These are phyloP conservation scores for Solanum appendiculatum DNA, from an alignment of 257 asterid species.

Conservation along the genomic window DNA sequence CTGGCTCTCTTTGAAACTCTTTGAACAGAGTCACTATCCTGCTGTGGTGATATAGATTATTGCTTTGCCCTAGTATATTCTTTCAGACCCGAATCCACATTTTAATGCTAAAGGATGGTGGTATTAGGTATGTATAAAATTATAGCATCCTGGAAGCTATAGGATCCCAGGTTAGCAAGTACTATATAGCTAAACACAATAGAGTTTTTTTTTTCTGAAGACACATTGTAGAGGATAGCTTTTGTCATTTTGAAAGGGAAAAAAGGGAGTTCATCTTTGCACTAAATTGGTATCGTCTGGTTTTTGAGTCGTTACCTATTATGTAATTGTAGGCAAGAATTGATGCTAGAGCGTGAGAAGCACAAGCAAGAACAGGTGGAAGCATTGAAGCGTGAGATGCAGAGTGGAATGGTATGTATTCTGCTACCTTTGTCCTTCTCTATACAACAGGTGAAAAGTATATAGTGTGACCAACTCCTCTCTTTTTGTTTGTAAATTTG, in stretches of 20 bases:
- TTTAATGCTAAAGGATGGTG: neutral
- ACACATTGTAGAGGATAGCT: neutral
- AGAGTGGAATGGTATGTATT: conserved; percentile 74
- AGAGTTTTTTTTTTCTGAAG: neutral
- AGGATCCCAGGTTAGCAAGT: neutral
- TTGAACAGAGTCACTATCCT: neutral
- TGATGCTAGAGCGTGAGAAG: conserved; percentile 67
- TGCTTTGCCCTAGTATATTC: neutral
- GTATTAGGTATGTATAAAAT: neutral
- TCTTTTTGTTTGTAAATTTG: neutral
- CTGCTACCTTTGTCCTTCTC: neutral
- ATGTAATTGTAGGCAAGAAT: conserved; percentile 56
- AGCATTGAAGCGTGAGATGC: conserved; percentile 69
- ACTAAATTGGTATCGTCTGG: neutral
- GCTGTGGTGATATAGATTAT: neutral
- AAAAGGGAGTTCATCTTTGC: neutral
- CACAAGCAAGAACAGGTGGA: conserved; percentile 74
- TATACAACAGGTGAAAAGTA: neutral
- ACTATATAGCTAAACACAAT: neutral
- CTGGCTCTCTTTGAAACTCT: neutral
- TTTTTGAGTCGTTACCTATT: neutral
- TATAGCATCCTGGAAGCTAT: neutral
- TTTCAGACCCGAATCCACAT: neutral
- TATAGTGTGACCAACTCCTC: neutral
- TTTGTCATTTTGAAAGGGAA: neutral